Evolutionary conservation across 768 basidiomycete genomes (phyloP).

Genomic region (Lactarius quietus): DNA sequence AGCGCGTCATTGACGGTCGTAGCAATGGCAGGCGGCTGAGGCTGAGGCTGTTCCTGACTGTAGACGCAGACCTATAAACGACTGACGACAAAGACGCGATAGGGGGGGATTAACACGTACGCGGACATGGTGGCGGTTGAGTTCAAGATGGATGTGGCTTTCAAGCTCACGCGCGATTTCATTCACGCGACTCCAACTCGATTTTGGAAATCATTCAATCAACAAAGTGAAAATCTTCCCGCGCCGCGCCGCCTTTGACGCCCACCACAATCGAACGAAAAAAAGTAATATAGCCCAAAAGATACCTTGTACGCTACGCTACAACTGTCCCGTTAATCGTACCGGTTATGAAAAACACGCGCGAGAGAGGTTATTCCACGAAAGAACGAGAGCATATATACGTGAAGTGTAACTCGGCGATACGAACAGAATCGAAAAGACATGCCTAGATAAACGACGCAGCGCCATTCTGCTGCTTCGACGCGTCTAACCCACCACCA

Average conservation of each 20-base stretch:
- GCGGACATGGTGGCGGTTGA: constrained; percentile 10
- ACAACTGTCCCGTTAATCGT: not conserved
- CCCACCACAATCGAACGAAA: not conserved
- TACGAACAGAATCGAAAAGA: not conserved
- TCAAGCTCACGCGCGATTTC: not conserved
- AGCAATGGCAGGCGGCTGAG: constrained; percentile 14
- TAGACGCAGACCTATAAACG: not conserved
- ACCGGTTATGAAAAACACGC: not conserved
- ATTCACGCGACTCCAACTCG: too few relatives aligned
- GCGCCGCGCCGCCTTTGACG: not conserved
- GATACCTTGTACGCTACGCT: not conserved
- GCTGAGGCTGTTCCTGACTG: constrained; percentile 7
- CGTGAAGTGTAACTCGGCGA: not conserved
- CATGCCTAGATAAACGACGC: constrained; percentile 47
- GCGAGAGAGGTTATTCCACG: not conserved
- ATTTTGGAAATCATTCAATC: too few relatives aligned
- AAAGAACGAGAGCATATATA: not conserved
- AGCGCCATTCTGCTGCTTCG: constrained; percentile 38
- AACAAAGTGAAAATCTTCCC: constrained; percentile 10
- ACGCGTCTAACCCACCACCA: constrained; percentile 26
- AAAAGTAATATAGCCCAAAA: not conserved
- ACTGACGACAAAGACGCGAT: not conserved
- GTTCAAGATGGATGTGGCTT: not conserved
- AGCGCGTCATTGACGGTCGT: constrained; percentile 53
- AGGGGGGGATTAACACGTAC: constrained; percentile 2